Percentiles rank a stretch among this genome's conserved stretches.
phyloP scores from a whole-genome alignment of 305 asterid species.

The Lippia alba region DNA sequence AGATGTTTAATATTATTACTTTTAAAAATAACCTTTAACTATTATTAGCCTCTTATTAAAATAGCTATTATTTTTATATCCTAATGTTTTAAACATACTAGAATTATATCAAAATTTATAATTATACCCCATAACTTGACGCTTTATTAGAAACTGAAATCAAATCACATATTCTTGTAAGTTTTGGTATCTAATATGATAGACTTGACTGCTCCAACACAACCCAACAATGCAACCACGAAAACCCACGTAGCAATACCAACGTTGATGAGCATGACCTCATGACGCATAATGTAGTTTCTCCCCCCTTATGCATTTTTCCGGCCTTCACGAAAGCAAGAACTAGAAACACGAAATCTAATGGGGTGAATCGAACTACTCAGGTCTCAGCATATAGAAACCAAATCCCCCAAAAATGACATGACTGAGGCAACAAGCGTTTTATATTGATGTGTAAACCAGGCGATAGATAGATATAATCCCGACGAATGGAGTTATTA shows the following conservation, averaged over 20 bases:
- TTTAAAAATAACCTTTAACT: no score
- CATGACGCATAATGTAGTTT: slow-evolving; percentile 35
- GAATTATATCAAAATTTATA: no score
- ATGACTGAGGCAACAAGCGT: slow-evolving; percentile 55
- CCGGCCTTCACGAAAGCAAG: slow-evolving; percentile 59
- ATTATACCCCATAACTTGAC: no score
- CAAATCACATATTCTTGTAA: slow-evolving; percentile 56
- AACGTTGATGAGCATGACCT: slow-evolving; percentile 40
- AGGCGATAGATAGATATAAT: slow-evolving; percentile 37
- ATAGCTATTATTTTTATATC: no score
- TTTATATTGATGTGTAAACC: slow-evolving; percentile 46
- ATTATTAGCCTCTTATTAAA: no score
- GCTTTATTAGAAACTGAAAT: no score
- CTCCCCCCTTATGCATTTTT: slow-evolving; percentile 34
- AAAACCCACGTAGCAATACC: slow-evolving; percentile 57
- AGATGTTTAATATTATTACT: no score
- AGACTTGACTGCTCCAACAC: slow-evolving; percentile 56
- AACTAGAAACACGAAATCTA: slow-evolving; percentile 60
- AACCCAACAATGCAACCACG: slow-evolving; percentile 59
- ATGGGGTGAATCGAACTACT: slow-evolving; percentile 65
- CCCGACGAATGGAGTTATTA: neutral
- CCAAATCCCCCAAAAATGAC: slow-evolving; percentile 69
- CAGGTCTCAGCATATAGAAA: slow-evolving; percentile 69
- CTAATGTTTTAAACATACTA: no score
- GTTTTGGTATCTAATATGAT: slow-evolving; percentile 50